phyloP scores from a whole-genome alignment of 2,329 filamentous ascomycete species.

The Xylariaceae sp. region DNA sequence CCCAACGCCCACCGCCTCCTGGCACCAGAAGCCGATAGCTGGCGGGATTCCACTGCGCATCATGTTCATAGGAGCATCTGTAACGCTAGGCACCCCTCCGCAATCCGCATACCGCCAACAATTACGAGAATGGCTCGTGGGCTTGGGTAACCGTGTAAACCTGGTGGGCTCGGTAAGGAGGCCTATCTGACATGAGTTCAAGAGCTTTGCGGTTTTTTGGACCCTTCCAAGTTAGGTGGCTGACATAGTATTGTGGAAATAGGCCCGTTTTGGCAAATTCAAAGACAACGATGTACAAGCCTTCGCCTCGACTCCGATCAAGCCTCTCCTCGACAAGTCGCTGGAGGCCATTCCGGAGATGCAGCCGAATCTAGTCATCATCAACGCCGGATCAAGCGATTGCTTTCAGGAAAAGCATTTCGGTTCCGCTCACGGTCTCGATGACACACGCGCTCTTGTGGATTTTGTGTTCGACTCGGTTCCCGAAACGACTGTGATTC shows the following conservation, averaged over 20 bases:
- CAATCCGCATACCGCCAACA: slow-evolving; percentile 20
- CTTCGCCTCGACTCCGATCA: slow-evolving; percentile 26
- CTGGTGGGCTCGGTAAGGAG: slow-evolving; percentile 20
- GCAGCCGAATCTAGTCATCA: slow-evolving; percentile 28
- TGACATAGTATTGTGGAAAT: neutral
- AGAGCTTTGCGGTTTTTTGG: too few species aligned
- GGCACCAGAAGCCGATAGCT: slow-evolving; percentile 6
- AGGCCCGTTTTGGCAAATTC: slow-evolving; percentile 24
- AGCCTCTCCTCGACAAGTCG: slow-evolving; percentile 24
- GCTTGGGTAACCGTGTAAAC: slow-evolving; percentile 21
- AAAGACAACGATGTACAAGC: slow-evolving; percentile 32
- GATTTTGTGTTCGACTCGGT: slow-evolving; percentile 28
- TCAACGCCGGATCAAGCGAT: slow-evolving; percentile 30
- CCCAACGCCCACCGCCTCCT: too few species aligned
- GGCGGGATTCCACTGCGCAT: slow-evolving; percentile 20
- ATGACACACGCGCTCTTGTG: slow-evolving; percentile 24
- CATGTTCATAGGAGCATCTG: slow-evolving; percentile 24
- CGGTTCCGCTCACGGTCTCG: slow-evolving; percentile 24
- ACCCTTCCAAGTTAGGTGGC: neutral
- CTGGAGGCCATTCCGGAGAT: slow-evolving; percentile 23
- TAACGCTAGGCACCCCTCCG: slow-evolving; percentile 17
- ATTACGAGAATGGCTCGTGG: slow-evolving; percentile 21
- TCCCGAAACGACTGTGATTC: slow-evolving; percentile 24
- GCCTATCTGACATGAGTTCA: neutral
- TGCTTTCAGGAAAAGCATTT: slow-evolving; percentile 27